Evolutionary conservation across 768 basidiomycete species (phyloP).

Genomic region (Butyriboletus loyo): DNA sequence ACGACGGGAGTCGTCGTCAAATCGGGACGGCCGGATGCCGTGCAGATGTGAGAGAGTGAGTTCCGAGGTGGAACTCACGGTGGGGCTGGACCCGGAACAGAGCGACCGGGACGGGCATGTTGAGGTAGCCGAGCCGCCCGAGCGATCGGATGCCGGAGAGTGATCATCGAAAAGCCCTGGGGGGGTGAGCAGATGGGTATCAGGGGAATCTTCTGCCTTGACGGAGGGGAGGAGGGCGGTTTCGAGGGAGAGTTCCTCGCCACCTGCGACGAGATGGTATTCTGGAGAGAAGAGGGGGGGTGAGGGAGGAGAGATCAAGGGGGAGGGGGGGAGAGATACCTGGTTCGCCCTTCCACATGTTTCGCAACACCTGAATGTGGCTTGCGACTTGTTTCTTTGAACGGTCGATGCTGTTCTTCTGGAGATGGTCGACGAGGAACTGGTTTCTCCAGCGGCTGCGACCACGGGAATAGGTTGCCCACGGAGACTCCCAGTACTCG

Average conservation of each 20-base stretch:
- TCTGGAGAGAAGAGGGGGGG: conserved; percentile 39
- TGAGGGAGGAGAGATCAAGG: background rate
- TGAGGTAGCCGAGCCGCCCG: conserved; percentile 29
- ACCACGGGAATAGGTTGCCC: conserved; percentile 76
- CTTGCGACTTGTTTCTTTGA: conserved; percentile 89
- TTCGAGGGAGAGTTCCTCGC: conserved; percentile 65
- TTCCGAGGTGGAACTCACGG: conserved; percentile 21
- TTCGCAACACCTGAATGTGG: conserved; percentile 79
- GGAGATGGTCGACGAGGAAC: conserved; percentile 78
- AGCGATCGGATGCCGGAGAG: conserved; percentile 32
- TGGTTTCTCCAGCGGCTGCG: conserved; percentile 82
- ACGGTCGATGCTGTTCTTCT: conserved; percentile 64
- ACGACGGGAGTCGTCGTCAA: conserved; percentile 30
- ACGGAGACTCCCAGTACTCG: conserved; percentile 78
- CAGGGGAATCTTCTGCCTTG: conserved; percentile 56
- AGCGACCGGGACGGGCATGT: conserved; percentile 25
- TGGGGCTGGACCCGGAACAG: conserved; percentile 24
- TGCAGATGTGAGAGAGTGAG: conserved; percentile 25
- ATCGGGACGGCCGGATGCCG: conserved; percentile 16
- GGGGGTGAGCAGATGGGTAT: conserved; percentile 40
- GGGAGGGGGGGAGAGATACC: conserved; percentile 38
- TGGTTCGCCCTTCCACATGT: conserved; percentile 86
- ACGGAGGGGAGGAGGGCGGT: conserved; percentile 45
- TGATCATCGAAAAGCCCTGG: conserved; percentile 32
- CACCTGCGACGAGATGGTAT: conserved; percentile 76